Percentiles rank a stretch among this genome's conserved stretches.
Evolutionary conservation across 2,329 filamentous ascomycete species (phyloP).

Genomic region (Phialophora verrucosa): DNA sequence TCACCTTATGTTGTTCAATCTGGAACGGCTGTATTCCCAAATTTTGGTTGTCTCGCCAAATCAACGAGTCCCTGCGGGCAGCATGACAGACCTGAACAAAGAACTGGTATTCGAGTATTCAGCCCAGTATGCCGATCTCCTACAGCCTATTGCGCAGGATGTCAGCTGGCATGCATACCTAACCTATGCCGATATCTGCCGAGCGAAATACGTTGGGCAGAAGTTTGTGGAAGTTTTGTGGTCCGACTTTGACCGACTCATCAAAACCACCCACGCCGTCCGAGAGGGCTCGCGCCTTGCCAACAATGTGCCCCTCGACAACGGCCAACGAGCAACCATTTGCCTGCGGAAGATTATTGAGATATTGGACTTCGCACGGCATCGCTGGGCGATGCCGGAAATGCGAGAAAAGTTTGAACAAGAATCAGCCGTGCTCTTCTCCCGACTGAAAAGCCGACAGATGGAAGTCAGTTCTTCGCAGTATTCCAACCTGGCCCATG

Average conservation of each 20-base stretch:
- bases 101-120: conserved; percentile 84
- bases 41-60: conserved; percentile 87
- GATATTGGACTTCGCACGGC: conserved; percentile 37
- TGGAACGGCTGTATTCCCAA: conserved; percentile 89
- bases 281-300: conserved; percentile 21
- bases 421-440: conserved; percentile 39
- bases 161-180: conserved; percentile 69
- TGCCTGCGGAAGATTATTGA: conserved; percentile 37
- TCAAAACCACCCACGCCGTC: conserved; percentile 39
- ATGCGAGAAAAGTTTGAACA: conserved; percentile 37
- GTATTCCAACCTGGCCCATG: conserved; percentile 11
- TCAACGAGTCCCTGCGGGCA: conserved; percentile 65
- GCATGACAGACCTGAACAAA: conserved; percentile 76
- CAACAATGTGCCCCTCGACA: conserved; percentile 31
- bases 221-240: conserved; percentile 64
- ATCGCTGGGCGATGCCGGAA: conserved; percentile 36
- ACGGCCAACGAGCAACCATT: conserved; percentile 34
- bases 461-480: conserved; percentile 21
- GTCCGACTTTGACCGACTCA: conserved; percentile 57
- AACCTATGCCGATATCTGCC: conserved; percentile 85
- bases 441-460: conserved; percentile 35
- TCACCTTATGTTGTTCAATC: conserved; percentile 78
- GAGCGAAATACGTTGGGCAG: conserved; percentile 73
- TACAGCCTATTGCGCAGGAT: conserved; percentile 70
- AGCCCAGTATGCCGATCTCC: conserved; percentile 77